Percentiles rank a stretch among this genome's conserved stretches.
Evolutionary conservation across 2,329 filamentous ascomycete species (phyloP).

Genomic region (Penicillium sp.): DNA sequence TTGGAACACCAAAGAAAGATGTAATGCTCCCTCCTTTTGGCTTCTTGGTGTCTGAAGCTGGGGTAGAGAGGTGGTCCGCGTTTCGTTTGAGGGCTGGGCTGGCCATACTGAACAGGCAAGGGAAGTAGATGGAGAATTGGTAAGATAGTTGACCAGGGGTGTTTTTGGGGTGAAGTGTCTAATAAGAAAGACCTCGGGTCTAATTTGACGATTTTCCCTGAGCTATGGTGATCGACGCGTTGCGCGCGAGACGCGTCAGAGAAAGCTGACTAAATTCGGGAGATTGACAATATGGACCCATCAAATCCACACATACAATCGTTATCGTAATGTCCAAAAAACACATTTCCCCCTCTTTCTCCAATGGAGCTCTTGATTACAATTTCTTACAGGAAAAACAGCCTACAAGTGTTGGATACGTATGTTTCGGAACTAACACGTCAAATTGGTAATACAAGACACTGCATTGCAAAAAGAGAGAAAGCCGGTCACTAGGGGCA

Average conservation of each 20-base stretch:
- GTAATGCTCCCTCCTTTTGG: conserved; percentile 74
- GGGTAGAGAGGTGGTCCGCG: conserved; percentile 48
- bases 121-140: background rate
- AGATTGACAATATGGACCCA: background rate
- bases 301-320: background rate
- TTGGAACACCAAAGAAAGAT: conserved; percentile 80
- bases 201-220: background rate
- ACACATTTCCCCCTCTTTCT: background rate
- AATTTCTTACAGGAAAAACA: background rate
- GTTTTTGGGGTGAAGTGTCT: background rate
- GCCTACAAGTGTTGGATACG: background rate
- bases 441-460: conserved; percentile 20
- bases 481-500: background rate
- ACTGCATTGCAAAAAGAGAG: background rate
- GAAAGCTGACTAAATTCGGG: conserved; percentile 1
- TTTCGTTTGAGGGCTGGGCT: conserved; percentile 63
- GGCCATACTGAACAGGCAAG: conserved; percentile 22
- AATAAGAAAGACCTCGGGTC: background rate
- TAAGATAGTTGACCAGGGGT: background rate
- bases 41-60: conserved; percentile 63
- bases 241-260: conserved; percentile 14
- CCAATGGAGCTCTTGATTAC: background rate
- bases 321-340: background rate
- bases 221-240: conserved; percentile 13
- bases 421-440: conserved; percentile 1